Base-by-base conservation (phyloP, 148 eudicot genomes). In the Amaranthus hypochondriacus region DNA sequence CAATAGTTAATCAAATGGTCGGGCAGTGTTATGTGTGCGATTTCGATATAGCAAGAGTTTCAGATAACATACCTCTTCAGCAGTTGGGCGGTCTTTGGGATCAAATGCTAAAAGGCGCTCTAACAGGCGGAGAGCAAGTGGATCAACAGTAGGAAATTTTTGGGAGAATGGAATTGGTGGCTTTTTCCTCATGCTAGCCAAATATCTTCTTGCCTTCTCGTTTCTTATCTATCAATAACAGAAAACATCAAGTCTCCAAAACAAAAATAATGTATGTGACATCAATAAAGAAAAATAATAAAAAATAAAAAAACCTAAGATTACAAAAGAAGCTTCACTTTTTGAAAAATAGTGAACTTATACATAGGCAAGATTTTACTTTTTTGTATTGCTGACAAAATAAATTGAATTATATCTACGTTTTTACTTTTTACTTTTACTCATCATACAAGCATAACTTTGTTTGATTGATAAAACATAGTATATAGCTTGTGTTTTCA, bases 31-130 rank as follows among this genome's bases (percentile, higher is more conserved):
- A 44, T 55, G 64, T 43, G 51, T 7, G 48, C 15, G 59, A 56
- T 63, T 28, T 48, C 51, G 43, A 75, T 57, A 55, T 6, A 58
- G 66, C 15, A 52, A 66, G 44, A 11, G 64, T 59, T 44, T 39
- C 44, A 66, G 14, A 21, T 71, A 56, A 13, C 67, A 72, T 79
- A 92, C 86, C 88, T 90, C 90, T 85, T 89, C 97, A 66, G 98
- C 98, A 58, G 92, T 80, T 59, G 87, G 86, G 49, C 98, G 98
- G 72, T 90, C 88, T 84, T 80, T 86, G 65, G 97, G 97, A 83
- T 95, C 98, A 90, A 95, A 95, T 52, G 97, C 98, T 76, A 95
- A 89, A 83, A 95, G 86, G 63, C 93, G 92, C 79, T 90, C 89
- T 56, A 95, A 87, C 60, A 95, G 86, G 67, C 90, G 86, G 81